Evolutionary conservation across 192 early-diverging fungal species (phyloP).

Genomic region (Entomortierella beljakovae): DNA sequence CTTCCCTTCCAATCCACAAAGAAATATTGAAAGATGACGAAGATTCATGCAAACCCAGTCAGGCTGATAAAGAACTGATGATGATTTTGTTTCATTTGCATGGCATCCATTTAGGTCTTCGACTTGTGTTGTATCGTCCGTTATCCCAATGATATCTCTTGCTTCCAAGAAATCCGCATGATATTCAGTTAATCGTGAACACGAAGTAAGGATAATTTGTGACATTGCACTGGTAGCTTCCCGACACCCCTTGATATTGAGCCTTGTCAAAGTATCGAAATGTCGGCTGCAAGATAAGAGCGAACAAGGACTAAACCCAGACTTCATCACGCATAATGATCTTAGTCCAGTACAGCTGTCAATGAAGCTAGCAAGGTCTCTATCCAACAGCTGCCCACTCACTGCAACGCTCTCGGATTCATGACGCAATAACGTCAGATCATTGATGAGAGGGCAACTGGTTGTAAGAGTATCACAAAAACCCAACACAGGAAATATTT

Average conservation of each 20-base stretch:
- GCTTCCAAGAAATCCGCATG: slow-evolving; percentile 5
- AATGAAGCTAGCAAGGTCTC: slow-evolving; percentile 3
- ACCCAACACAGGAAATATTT: neutral
- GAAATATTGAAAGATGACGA: neutral
- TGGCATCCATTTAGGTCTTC: too few relatives aligned
- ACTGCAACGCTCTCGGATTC: too few relatives aligned
- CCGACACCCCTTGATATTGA: slow-evolving; percentile 13
- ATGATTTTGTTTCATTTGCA: neutral
- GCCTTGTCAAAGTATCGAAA: slow-evolving; percentile 4
- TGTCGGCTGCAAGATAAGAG: slow-evolving; percentile 16
- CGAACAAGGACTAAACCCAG: slow-evolving; percentile 1
- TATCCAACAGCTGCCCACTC: neutral
- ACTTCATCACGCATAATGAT: slow-evolving; percentile 8
- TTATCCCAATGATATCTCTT: slow-evolving; percentile 8
- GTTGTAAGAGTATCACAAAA: slow-evolving; percentile 3
- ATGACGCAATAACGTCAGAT: neutral
- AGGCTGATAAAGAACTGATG: neutral
- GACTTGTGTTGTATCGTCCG: neutral
- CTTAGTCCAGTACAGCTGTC: slow-evolving; percentile 1
- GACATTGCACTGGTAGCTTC: slow-evolving; percentile 15
- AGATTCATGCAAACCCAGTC: slow-evolving; percentile 20
- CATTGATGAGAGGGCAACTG: slow-evolving; percentile 2
- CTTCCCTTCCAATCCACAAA: slow-evolving; percentile 17
- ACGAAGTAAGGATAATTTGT: slow-evolving; percentile 14
- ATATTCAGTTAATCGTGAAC: neutral